Percentiles rank a stretch among this genome's conserved stretches.
phyloP scores from a whole-genome alignment of 2,329 filamentous ascomycete genomes.

The Dryadomyces quercus-mongolicae region DNA sequence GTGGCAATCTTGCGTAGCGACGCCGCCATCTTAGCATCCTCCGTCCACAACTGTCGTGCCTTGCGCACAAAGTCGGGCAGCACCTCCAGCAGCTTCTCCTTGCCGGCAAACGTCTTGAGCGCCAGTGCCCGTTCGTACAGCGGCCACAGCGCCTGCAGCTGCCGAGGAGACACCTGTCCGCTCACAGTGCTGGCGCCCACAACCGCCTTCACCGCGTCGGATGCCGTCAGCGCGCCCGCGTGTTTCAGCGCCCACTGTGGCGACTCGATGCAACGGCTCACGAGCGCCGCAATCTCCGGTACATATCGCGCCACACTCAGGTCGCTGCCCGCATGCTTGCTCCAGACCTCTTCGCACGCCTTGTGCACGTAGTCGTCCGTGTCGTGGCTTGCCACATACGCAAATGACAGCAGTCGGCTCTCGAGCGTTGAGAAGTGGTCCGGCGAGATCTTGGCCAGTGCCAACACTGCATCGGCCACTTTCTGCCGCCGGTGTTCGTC shows the following conservation, averaged over 20 bases:
- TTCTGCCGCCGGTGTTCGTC: conserved; percentile 64
- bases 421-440: conserved; percentile 77
- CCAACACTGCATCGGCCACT: conserved; percentile 70
- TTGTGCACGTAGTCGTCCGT: conserved; percentile 66
- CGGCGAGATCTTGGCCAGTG: conserved; percentile 74
- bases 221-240: conserved; percentile 68
- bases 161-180: conserved; percentile 46
- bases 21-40: conserved; percentile 38
- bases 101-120: conserved; percentile 87
- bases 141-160: conserved; percentile 63
- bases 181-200: conserved; percentile 43
- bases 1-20: conserved; percentile 70
- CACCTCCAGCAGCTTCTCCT: conserved; percentile 70
- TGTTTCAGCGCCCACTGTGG: conserved; percentile 87
- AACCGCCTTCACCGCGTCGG: conserved; percentile 58
- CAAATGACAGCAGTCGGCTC: conserved; percentile 65
- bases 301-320: conserved; percentile 76
- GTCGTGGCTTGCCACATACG: conserved; percentile 82
- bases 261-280: conserved; percentile 57
- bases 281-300: conserved; percentile 63
- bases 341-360: conserved; percentile 78
- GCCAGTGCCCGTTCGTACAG: conserved; percentile 68
- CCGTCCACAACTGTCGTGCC: conserved; percentile 43
- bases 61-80: conserved; percentile 68
- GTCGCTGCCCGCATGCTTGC: conserved; percentile 75